Evolutionary conservation across 352 stramenopile genomes (phyloP).

Genomic region (Albugo laibachii): DNA sequence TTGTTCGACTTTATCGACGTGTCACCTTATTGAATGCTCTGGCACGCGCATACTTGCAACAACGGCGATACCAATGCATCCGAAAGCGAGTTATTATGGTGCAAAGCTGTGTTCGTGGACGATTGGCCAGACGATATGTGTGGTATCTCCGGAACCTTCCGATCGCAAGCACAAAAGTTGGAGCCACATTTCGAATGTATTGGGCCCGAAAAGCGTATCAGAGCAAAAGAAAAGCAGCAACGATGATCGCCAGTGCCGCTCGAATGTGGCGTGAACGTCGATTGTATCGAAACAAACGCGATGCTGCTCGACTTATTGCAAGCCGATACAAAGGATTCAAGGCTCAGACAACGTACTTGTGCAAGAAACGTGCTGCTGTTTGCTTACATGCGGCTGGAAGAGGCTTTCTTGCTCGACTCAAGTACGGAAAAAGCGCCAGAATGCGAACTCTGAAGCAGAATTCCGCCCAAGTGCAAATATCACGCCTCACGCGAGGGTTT

Average conservation of each 20-base stretch:
- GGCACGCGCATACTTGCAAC: conserved; percentile 48
- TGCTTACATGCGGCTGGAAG: conserved; percentile 54
- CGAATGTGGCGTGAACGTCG: conserved; percentile 42
- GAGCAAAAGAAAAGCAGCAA: conserved; percentile 43
- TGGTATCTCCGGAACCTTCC: conserved; percentile 58
- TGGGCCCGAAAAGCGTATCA: conserved; percentile 43
- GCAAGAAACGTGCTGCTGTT: conserved; percentile 57
- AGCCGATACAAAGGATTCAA: conserved; percentile 56
- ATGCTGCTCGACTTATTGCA: conserved; percentile 41
- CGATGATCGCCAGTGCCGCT: conserved; percentile 42
- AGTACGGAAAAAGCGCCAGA: conserved; percentile 75
- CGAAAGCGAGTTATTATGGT: conserved; percentile 48
- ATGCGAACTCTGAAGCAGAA: conserved; percentile 46
- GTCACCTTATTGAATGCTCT: conserved; percentile 52
- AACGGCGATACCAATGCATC: conserved; percentile 40
- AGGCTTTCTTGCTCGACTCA: conserved; percentile 59
- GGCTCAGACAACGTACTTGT: conserved; percentile 28
- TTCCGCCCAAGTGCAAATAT: conserved; percentile 60
- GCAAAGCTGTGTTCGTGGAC: conserved; percentile 47
- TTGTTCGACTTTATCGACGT: conserved; percentile 24
- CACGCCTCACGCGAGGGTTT: conserved; percentile 49
- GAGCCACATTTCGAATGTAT: conserved; percentile 42
- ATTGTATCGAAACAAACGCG: conserved; percentile 41
- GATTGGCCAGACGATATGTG: conserved; percentile 38
- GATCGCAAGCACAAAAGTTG: conserved; percentile 59